Conservation (phyloP, 768 basidiomycete genomes). For the Glaciozyma martinii region DNA sequence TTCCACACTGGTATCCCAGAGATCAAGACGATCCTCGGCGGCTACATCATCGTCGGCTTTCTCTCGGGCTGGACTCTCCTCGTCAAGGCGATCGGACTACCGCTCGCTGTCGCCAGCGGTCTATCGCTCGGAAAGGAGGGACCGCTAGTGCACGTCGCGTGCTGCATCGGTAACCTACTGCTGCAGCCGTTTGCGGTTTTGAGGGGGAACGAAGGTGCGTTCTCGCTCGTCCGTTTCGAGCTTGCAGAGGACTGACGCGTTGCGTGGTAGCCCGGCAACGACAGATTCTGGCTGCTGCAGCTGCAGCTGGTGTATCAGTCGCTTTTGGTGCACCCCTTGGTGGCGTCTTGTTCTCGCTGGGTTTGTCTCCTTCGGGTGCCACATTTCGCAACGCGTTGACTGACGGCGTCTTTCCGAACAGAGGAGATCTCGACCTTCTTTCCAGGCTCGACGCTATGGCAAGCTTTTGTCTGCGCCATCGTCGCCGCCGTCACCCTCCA, state of each 20-base stretch:
- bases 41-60: slow-evolving; percentile 95
- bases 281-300: slow-evolving; percentile 89
- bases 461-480: slow-evolving; percentile 83
- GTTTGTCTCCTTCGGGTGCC: neutral
- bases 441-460: slow-evolving; percentile 88
- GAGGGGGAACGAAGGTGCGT: slow-evolving; percentile 76
- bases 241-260: neutral
- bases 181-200: slow-evolving; percentile 77
- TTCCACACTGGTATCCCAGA: slow-evolving; percentile 96
- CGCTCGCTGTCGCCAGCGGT: slow-evolving; percentile 88
- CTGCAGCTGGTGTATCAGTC: slow-evolving; percentile 94
- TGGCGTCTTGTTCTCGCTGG: slow-evolving; percentile 81
- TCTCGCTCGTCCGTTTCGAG: neutral
- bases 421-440: slow-evolving; percentile 76
- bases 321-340: slow-evolving; percentile 93
- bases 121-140: slow-evolving; percentile 64
- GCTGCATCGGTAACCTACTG: slow-evolving; percentile 86
- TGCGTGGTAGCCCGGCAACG: slow-evolving; percentile 54
- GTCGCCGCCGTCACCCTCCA: slow-evolving; percentile 77
- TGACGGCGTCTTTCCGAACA: neutral
- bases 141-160: slow-evolving; percentile 86
- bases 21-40: slow-evolving; percentile 76
- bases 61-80: slow-evolving; percentile 72
- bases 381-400: neutral
- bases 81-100: slow-evolving; percentile 76